These are phyloP conservation scores for Acacia acuminata DNA, from an alignment of 306 rosid species.

Conservation along the genomic window DNA sequence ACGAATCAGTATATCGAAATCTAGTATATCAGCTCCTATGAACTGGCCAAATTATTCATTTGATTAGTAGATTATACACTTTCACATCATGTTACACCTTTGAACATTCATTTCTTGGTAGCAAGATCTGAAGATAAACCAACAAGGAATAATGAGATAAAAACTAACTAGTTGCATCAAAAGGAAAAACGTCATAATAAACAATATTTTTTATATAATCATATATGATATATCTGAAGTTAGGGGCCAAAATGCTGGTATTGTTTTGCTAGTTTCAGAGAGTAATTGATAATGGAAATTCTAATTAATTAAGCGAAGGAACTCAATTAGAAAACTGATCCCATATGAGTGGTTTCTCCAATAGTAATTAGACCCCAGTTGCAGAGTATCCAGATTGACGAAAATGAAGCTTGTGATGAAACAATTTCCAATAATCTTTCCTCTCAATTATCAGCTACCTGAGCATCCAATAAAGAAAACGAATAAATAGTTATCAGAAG, in stretches of 20 bases:
- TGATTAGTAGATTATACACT: not conserved
- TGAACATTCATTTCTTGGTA: not conserved
- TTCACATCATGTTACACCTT: not conserved
- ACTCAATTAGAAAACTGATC: slow-evolving; percentile 11
- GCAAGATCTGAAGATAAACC: not conserved
- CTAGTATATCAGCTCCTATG: not conserved
- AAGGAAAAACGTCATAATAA: not conserved
- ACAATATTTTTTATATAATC: not conserved
- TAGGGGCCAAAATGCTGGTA: slow-evolving; percentile 15
- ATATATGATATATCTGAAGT: not conserved
- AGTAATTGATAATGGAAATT: slow-evolving; percentile 5
- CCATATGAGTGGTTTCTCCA: slow-evolving; percentile 3
- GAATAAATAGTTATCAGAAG: not conserved
- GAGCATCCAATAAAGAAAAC: not conserved
- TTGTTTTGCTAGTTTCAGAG: slow-evolving; percentile 13
- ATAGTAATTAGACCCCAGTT: not conserved
- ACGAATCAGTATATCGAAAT: not conserved
- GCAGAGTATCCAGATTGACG: slow-evolving; percentile 1
- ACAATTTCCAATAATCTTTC: slow-evolving; percentile 30
- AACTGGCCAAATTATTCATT: not conserved
- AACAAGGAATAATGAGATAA: not conserved
- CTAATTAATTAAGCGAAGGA: not conserved
- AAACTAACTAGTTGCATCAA: slow-evolving; percentile 10
- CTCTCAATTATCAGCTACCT: slow-evolving; percentile 31
- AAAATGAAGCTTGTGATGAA: not conserved